Evolutionary conservation across 2,329 filamentous ascomycete species (phyloP).

Genomic region (Sclerotinia trifoliorum): DNA sequence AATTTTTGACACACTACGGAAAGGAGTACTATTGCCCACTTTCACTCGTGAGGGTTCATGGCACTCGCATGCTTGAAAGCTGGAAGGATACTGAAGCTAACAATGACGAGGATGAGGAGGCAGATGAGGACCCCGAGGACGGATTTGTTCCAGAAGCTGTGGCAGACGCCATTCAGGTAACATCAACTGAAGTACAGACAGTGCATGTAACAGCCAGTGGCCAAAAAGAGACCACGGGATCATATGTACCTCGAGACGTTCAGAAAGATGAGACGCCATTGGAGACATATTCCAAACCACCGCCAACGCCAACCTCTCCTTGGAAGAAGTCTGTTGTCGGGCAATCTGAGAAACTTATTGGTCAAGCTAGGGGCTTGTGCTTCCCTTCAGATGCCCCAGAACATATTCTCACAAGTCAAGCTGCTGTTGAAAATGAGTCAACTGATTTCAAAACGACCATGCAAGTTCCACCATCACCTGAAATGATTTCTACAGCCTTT

Average conservation of each 20-base stretch:
- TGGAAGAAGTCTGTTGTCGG: constrained; percentile 7
- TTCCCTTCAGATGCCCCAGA: constrained; percentile 20
- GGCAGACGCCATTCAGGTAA: constrained; percentile 35
- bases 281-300: not conserved
- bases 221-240: constrained; percentile 12
- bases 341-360: not conserved
- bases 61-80: constrained; percentile 92
- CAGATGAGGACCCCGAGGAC: constrained; percentile 28
- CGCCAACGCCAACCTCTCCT: constrained; percentile 1
- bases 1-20: constrained; percentile 90
- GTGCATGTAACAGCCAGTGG: not conserved
- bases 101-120: constrained; percentile 54
- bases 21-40: constrained; percentile 96
- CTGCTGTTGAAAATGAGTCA: constrained; percentile 6
- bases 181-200: constrained; percentile 26
- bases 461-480: constrained; percentile 18
- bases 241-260: not conserved
- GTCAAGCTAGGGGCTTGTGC: constrained; percentile 3
- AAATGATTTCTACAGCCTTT: constrained; percentile 19
- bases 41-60: constrained; percentile 86
- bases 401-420: constrained; percentile 3
- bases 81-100: constrained; percentile 75
- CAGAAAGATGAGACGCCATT: constrained; percentile 2
- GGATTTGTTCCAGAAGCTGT: constrained; percentile 41
- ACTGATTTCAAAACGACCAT: not conserved